Base-by-base conservation (phyloP, 2,329 filamentous ascomycete species). In the Colletotrichum spinosum region DNA sequence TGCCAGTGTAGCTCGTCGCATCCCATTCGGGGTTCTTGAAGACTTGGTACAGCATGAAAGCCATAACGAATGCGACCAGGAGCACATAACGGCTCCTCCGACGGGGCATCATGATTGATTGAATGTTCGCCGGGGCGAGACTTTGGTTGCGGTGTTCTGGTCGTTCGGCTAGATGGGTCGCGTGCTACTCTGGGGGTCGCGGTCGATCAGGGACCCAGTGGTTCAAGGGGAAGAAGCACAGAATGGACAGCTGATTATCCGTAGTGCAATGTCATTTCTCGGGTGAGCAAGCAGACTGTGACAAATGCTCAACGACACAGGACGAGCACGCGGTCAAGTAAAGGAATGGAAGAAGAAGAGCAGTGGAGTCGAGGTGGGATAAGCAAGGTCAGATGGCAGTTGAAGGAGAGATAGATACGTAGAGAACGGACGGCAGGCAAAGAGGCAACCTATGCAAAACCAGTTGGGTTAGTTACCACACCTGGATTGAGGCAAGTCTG, bases 31-130 rank as follows among this genome's bases (percentile, higher is more conserved):
- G 79, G 68, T 79, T 83, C 60, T 79, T 75, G 44, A 79, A 76
- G 60, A 82, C 75, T 65, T 83, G 84, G 72, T 85, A 85, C 55
- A 88, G 76, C 56, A 86, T 79, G 66, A 90, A 79, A 54, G 88
- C 76, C 54, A 87, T 75, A 61, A 89, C 74, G 67, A 85, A 76
- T 59, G 87, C 83, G 70, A 84, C 84, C 67, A 87, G 73, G 39
- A 87, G 74, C 67, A 90, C 88, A 62, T 88, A 80, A 65, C 89
- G 85, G 72, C 90, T 90, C 73, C 88, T 82, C 70, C 89, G 81
- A 55, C 89, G 86, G 63, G 86, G 76, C 84, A 90, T 88, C 71
- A 72, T 76, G 69, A 25, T 41, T 46, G 45, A 44, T 17, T 42
- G 45, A 33, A n/a, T 39, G 50, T 45, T 48, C 17, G 62, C 57